phyloP scores from a whole-genome alignment of 345 rosid species.

The Syzygium jambos region DNA sequence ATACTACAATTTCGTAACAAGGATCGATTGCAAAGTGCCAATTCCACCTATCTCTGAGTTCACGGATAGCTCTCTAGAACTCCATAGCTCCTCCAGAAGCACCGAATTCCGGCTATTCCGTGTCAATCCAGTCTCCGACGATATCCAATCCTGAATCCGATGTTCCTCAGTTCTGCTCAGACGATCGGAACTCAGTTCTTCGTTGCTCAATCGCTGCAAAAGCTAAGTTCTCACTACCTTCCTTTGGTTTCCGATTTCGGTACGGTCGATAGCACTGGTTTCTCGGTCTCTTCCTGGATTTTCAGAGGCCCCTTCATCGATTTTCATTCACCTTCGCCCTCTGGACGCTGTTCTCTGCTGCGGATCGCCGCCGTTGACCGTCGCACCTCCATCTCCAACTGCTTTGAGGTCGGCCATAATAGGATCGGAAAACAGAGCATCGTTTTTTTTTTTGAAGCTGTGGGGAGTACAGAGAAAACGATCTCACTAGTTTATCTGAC shows the following conservation, averaged over 20 bases:
- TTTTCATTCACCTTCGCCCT: background rate
- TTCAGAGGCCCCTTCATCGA: background rate
- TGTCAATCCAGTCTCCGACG: background rate
- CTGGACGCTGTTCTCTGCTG: background rate
- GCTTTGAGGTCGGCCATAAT: background rate
- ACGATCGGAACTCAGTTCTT: background rate
- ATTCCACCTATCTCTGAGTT: background rate
- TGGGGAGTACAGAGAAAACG: background rate
- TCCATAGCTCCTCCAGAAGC: background rate
- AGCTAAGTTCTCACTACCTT: too few species aligned
- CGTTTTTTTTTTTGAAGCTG: background rate
- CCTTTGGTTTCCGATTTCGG: too few species aligned
- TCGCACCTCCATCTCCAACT: fast-evolving
- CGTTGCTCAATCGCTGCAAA: too few species aligned
- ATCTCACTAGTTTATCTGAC: background rate
- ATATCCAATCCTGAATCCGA: background rate
- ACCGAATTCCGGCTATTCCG: background rate
- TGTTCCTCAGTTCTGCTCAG: background rate
- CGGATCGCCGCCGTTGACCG: background rate
- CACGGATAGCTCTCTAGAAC: background rate
- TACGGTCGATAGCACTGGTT: fast-evolving
- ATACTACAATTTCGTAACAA: too few species aligned
- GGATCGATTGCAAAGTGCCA: too few species aligned
- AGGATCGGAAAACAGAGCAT: background rate
- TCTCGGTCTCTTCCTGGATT: background rate